Evolutionary conservation across 164 flowering plant genomes (phyloP), one percentile per base, ranked within the genome.

Genomic region (Chloranthus sessilifolius): DNA sequence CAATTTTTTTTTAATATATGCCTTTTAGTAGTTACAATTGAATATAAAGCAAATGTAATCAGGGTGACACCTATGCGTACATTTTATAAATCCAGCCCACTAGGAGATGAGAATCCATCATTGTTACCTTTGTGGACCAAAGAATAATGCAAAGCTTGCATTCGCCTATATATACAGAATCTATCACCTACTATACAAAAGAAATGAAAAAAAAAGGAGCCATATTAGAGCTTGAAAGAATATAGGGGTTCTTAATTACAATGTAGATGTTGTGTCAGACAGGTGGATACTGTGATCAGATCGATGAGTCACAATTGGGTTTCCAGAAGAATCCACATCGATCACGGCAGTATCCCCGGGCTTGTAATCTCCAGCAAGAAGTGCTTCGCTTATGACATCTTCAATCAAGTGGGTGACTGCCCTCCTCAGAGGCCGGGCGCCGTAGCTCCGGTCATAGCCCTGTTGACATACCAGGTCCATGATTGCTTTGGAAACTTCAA

Each of bases 341-440:
- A 89, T 34, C n/a, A 71, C 16, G 14, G 70, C 77, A 36, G 79
- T 71, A 48, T 89, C 95, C 15, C 95, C 95, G 3, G 82, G 75
- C 61, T 70, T 74, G 77, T 46, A 77, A 24, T 68, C 56, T 49
- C 81, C 85, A 4, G 74, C 52, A 29, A 89, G 90, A 9, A 85
- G 23, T 25, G 88, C 84, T 65, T 89, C 95, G 26, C 85, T 77
- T 46, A 89, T 41, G n/a, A 57, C 74, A 61, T 85, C 83, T 68
- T 89, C 97, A 17, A 89, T 59, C 2, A 83, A 45, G 1, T 23
- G 73, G 14, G 82, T 77, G 9, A 89, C 79, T 4, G 90, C 83
- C 60, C 95, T 69, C 60, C 95, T 68, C 7, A 89, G 76, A 26
- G 88, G 83, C 15, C 97, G 78, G 1, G 92, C 97, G 2, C 97